phyloP scores from a whole-genome alignment of 2,329 filamentous ascomycete species.

The Aspergillus uvarum region DNA sequence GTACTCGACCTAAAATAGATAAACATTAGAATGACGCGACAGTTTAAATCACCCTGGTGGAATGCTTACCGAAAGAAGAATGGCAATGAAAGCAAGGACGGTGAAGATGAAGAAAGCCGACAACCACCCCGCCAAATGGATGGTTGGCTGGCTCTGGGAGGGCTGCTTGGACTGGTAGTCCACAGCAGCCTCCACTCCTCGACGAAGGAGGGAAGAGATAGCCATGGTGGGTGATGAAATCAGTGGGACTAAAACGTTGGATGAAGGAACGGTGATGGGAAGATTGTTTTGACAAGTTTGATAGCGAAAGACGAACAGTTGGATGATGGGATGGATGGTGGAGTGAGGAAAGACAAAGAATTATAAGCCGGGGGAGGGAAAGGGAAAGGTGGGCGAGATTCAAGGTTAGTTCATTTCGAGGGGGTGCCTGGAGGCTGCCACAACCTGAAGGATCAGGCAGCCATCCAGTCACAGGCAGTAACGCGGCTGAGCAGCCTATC shows the following conservation, averaged over 20 bases:
- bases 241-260: not conserved
- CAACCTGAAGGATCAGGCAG: not conserved
- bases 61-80: constrained; percentile 10
- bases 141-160: constrained; percentile 19
- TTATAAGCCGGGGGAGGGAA: not conserved
- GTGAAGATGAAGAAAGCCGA: constrained; percentile 32
- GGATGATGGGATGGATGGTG: constrained; percentile 4
- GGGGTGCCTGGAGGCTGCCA: not conserved
- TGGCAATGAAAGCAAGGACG: constrained; percentile 10
- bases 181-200: constrained; percentile 35
- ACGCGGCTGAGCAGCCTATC: too few species aligned
- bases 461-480: not conserved
- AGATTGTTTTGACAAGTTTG: not conserved
- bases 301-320: constrained; percentile 7
- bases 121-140: constrained; percentile 27
- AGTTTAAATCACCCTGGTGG: constrained; percentile 10
- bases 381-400: not conserved
- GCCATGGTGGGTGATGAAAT: constrained; percentile 23
- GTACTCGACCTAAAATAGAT: constrained; percentile 49
- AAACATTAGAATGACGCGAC: constrained; percentile 9
- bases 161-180: constrained; percentile 20
- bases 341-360: not conserved
- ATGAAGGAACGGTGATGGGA: not conserved
- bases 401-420: not conserved
- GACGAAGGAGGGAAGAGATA: constrained; percentile 35